Evolutionary conservation across 805 yeast genomes (phyloP).

Genomic region (Yamadazyma tumulicola): DNA sequence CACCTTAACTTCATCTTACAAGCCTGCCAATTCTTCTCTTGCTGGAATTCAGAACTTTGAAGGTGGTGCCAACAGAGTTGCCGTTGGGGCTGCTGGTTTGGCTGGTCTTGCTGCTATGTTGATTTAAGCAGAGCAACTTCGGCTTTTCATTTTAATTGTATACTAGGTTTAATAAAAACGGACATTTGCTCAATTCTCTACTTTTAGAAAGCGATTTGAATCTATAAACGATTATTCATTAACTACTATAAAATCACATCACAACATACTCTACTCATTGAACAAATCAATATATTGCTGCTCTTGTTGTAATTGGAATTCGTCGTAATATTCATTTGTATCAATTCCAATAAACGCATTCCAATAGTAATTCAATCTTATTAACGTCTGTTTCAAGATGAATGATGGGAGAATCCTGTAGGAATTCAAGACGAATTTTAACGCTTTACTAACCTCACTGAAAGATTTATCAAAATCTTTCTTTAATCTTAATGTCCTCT

Average conservation of each 20-base stretch:
- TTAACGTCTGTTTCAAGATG: conserved; percentile 47
- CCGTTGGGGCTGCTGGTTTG: conserved; percentile 35
- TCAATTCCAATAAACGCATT: conserved; percentile 59
- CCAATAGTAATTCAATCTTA: conserved; percentile 61
- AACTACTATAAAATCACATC: too few relatives aligned
- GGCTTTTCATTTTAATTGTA: too few relatives aligned
- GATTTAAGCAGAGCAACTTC: conserved; percentile 27
- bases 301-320: conserved; percentile 12
- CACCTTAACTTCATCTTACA: conserved; percentile 33
- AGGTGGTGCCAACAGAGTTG: conserved; percentile 29
- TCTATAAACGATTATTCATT: too few relatives aligned
- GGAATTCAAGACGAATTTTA: conserved; percentile 60
- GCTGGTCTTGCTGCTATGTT: conserved; percentile 42
- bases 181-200: too few relatives aligned
- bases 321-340: conserved; percentile 13
- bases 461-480: conserved; percentile 35
- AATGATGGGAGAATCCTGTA: conserved; percentile 69
- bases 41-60: conserved; percentile 25
- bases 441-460: conserved; percentile 52
- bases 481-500: conserved; percentile 17
- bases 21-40: conserved; percentile 13
- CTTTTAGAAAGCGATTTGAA: neutral
- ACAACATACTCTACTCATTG: conserved; percentile 5
- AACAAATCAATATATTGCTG: conserved; percentile 12
- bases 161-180: too few relatives aligned